phyloP scores from a whole-genome alignment of 441 rosid genomes.

The Erodium texanum region DNA sequence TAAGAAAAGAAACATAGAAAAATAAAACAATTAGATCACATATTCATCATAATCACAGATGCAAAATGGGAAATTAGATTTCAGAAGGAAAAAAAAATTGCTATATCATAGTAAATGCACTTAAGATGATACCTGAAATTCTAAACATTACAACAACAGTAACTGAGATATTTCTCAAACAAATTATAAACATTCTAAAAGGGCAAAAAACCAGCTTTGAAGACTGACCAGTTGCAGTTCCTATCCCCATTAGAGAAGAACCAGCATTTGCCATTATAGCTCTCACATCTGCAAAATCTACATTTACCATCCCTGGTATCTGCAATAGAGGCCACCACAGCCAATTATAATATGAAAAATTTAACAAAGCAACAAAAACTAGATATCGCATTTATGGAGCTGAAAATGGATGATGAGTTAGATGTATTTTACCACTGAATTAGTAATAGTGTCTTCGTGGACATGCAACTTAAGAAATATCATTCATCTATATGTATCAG shows the following conservation, averaged over 20 bases:
- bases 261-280: slow-evolving; percentile 98
- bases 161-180: no score
- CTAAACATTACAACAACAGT: neutral
- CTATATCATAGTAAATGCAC: neutral
- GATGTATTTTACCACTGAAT: no score
- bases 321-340: slow-evolving; percentile 23
- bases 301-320: slow-evolving; percentile 96
- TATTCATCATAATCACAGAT: neutral
- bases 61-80: neutral
- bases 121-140: neutral
- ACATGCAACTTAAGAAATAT: no score
- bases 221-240: slow-evolving; percentile 60
- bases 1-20: slow-evolving; percentile 7
- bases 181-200: no score
- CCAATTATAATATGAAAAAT: no score
- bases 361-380: no score
- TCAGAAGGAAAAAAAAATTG: neutral
- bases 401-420: no score
- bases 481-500: no score
- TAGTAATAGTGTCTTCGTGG: no score
- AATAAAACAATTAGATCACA: no score
- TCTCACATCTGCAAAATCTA: slow-evolving; percentile 96
- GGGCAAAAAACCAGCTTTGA: no score
- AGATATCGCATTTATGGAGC: no score
- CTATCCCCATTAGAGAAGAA: slow-evolving; percentile 93